Conservation (phyloP, 306 rosid species). For the Inga oerstediana region DNA sequence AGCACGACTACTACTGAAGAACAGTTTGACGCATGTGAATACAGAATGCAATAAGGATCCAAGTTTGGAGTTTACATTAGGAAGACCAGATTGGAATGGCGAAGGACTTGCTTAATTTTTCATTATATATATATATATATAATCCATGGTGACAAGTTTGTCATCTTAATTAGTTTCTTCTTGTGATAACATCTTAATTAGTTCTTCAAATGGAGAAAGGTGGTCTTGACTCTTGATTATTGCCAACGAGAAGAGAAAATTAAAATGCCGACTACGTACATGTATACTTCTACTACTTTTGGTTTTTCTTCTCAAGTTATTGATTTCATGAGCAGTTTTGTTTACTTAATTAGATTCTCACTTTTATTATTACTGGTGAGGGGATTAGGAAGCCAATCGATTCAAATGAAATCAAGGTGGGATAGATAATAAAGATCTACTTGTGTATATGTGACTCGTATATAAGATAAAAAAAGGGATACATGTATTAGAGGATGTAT, state of each 20-base stretch:
- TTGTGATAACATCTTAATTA: background rate
- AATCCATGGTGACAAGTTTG: background rate
- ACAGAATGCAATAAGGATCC: constrained; percentile 71
- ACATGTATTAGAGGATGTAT: background rate
- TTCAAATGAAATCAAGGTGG: background rate
- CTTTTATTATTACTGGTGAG: constrained; percentile 9
- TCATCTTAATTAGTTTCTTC: background rate
- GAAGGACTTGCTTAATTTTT: constrained; percentile 55
- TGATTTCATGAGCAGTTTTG: constrained; percentile 46
- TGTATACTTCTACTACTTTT: background rate
- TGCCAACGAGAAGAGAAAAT: constrained; percentile 25
- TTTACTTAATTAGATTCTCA: background rate
- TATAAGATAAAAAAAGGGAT: background rate
- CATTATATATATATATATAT: background rate
- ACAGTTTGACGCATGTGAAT: constrained; percentile 46
- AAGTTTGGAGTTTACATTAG: constrained; percentile 94
- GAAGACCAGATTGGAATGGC: constrained; percentile 87
- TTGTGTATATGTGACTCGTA: background rate
- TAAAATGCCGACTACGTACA: background rate
- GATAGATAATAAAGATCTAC: background rate
- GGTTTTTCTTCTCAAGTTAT: constrained; percentile 21
- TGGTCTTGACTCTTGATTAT: background rate
- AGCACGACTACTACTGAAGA: constrained; percentile 35
- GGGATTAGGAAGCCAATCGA: background rate
- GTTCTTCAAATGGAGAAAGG: background rate